Conservation (phyloP, 345 rosid genomes). For the Mangifera indica region DNA sequence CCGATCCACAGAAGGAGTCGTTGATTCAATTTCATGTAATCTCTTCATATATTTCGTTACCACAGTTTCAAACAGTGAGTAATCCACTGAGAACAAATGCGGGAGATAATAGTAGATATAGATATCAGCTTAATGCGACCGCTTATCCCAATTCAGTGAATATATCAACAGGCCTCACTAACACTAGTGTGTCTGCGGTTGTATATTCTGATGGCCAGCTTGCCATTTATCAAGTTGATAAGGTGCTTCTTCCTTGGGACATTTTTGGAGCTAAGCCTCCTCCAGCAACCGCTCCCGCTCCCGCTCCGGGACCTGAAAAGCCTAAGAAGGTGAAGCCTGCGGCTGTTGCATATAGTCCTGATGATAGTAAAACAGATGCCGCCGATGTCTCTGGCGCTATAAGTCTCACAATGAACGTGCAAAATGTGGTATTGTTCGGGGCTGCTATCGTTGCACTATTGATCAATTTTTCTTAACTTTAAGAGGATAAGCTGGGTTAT, state of each 20-base stretch:
- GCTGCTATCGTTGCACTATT: too few relatives aligned
- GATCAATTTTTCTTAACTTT: too few relatives aligned
- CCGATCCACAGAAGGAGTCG: conserved; percentile 27
- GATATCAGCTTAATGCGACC: conserved; percentile 30
- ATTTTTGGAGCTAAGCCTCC: conserved; percentile 44
- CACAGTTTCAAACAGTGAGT: conserved; percentile 40
- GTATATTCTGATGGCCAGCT: conserved; percentile 37
- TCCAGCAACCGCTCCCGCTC: conserved; percentile 43
- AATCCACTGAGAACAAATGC: conserved; percentile 45
- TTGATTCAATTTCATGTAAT: conserved; percentile 37
- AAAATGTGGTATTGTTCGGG: too few relatives aligned
- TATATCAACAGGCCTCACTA: conserved; percentile 39
- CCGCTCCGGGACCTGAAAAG: conserved; percentile 29
- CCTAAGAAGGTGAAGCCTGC: conserved; percentile 24
- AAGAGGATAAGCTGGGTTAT: too few relatives aligned
- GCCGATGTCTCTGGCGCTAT: background rate
- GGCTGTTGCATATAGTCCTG: conserved; percentile 13
- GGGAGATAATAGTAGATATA: conserved; percentile 23
- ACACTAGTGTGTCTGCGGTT: conserved; percentile 30
- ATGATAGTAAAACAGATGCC: background rate
- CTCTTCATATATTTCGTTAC: conserved; percentile 26
- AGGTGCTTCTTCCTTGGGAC: conserved; percentile 44
- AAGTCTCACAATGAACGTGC: too few relatives aligned
- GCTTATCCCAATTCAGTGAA: conserved; percentile 33
- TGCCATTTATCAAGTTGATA: conserved; percentile 41